These are phyloP conservation scores for Neurospora cerealis DNA, from an alignment of 495 filamentous ascomycete species.

Conservation along the genomic window DNA sequence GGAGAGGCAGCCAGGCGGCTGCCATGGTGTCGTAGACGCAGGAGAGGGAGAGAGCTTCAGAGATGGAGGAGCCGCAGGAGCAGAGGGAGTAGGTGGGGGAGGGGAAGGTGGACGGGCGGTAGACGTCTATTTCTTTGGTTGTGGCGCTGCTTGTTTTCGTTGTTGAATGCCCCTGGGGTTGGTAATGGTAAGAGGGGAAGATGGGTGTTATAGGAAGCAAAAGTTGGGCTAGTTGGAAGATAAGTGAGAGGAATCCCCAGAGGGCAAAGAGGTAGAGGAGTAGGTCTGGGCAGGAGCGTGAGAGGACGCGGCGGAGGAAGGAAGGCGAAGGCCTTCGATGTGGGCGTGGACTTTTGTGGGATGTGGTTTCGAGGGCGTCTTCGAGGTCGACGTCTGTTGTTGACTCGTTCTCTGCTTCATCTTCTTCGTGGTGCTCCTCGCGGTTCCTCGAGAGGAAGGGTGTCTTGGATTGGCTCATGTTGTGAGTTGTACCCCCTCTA, in stretches of 20 bases:
- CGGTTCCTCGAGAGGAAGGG: background rate
- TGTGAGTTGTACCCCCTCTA: background rate
- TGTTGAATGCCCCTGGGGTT: too few relatives aligned
- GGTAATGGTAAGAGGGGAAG: background rate
- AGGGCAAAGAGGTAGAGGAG: slow-evolving; percentile 2
- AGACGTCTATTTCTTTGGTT: slow-evolving; percentile 2
- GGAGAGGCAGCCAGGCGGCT: slow-evolving; percentile 7
- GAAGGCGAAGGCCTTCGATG: background rate
- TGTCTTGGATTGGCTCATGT: background rate
- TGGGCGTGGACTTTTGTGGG: background rate
- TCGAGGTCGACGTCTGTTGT: background rate
- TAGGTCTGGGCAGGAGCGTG: background rate
- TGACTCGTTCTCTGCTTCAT: background rate
- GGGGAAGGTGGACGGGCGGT: slow-evolving; percentile 5
- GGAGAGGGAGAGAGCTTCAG: background rate
- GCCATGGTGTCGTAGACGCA: slow-evolving; percentile 10
- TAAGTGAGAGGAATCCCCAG: slow-evolving; percentile 3
- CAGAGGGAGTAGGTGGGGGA: background rate
- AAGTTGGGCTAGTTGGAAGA: background rate
- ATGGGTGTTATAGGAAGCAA: background rate
- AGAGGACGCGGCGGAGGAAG: background rate
- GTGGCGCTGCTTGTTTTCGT: background rate
- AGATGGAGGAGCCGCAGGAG: slow-evolving; percentile 2
- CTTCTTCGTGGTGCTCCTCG: background rate
- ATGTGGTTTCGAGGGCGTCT: background rate